A percentile compares a stretch with the other conserved stretches of the same genome.
Conservation (phyloP, 108 stramenopile species). For the Nitzschia sp. region DNA sequence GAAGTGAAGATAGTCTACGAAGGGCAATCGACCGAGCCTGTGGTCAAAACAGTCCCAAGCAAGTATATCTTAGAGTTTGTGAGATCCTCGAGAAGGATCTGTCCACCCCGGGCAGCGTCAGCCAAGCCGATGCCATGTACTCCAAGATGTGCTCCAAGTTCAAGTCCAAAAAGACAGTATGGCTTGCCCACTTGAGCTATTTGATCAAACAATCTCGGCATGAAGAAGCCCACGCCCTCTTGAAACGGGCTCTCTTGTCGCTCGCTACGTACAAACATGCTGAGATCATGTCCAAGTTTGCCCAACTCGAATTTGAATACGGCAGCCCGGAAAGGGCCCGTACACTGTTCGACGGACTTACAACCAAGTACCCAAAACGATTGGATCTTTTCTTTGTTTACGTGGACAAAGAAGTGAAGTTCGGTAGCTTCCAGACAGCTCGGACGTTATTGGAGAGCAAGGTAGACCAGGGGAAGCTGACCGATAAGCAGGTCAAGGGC, state of each 20-base stretch:
- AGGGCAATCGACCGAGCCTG: slow-evolving; percentile 80
- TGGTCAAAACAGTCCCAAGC: slow-evolving; percentile 90
- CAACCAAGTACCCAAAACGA: slow-evolving; percentile 87
- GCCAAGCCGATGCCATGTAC: slow-evolving; percentile 73
- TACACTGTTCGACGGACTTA: slow-evolving; percentile 88
- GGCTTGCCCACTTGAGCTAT: slow-evolving; percentile 85
- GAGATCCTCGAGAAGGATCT: slow-evolving; percentile 83
- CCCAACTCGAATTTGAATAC: slow-evolving; percentile 89
- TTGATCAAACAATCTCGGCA: slow-evolving; percentile 71
- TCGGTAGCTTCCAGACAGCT: slow-evolving; percentile 77
- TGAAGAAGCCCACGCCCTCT: slow-evolving; percentile 76
- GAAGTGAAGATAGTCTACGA: slow-evolving; percentile 67
- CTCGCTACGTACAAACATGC: slow-evolving; percentile 91
- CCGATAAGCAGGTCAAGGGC: slow-evolving; percentile 94
- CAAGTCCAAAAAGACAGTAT: slow-evolving; percentile 89
- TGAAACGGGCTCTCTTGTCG: slow-evolving; percentile 86
- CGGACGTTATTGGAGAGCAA: slow-evolving; percentile 76
- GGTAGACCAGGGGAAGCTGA: slow-evolving; percentile 65
- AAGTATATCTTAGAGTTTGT: slow-evolving; percentile 87
- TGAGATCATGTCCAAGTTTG: slow-evolving; percentile 87
- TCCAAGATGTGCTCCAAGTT: slow-evolving; percentile 87
- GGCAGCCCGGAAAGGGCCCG: slow-evolving; percentile 89
- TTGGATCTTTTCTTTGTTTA: slow-evolving; percentile 92
- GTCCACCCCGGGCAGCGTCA: slow-evolving; percentile 33
- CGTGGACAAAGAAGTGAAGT: slow-evolving; percentile 94